Evolutionary conservation across 768 basidiomycete genomes (phyloP).

Genomic region (Strobilomyces echinocephalus): DNA sequence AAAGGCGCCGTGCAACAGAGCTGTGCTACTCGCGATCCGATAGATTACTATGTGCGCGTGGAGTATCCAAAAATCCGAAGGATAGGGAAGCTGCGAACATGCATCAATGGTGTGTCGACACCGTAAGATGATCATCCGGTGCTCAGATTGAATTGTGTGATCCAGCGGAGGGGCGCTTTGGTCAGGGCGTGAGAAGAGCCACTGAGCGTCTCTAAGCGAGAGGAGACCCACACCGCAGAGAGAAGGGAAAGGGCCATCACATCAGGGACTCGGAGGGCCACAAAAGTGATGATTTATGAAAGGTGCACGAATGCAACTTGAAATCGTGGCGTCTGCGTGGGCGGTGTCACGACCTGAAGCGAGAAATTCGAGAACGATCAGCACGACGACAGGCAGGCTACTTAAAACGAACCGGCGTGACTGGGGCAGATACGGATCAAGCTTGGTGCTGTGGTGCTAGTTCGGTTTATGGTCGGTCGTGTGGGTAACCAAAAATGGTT

Average conservation of each 20-base stretch:
- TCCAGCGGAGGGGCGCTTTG: not conserved
- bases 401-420: not conserved
- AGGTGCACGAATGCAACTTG: not conserved
- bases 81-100: slow-evolving; percentile 13
- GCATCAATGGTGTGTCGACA: slow-evolving; percentile 21
- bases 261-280: slow-evolving; percentile 1
- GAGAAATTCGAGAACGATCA: not conserved
- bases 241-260: slow-evolving; percentile 1
- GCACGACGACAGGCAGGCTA: not conserved
- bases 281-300: slow-evolving; percentile 5
- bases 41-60: not conserved
- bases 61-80: not conserved
- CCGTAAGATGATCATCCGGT: slow-evolving; percentile 8
- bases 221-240: slow-evolving; percentile 1
- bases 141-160: not conserved
- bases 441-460: not conserved
- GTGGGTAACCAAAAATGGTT: slow-evolving; percentile 18
- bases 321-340: not conserved
- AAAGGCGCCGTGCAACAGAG: not conserved
- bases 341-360: not conserved
- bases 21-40: not conserved
- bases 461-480: slow-evolving; percentile 1
- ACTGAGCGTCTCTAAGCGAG: slow-evolving; percentile 5
- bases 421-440: not conserved
- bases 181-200: slow-evolving; percentile 12